Base-by-base conservation (phyloP, 805 yeast genomes). In the Clavispora fructus region DNA sequence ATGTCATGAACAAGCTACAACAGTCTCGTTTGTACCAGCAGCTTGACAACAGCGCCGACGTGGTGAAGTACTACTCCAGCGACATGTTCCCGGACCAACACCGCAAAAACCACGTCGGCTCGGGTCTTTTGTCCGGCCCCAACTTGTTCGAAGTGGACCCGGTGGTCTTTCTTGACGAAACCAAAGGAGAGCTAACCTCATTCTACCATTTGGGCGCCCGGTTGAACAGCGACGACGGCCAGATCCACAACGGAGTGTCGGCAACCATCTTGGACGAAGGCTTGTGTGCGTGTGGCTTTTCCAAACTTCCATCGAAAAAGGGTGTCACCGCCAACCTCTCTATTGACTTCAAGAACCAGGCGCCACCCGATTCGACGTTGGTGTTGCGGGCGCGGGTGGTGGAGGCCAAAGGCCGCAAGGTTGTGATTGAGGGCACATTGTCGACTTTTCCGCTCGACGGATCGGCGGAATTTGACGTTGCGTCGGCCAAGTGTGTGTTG, bases 281-380 rank as follows among this genome's bases (percentile, higher is more conserved):
- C 0, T 67, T 92, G 27, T 88, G 96, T 57, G 74, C 81, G 39
- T 86, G 95, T 58, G 98, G 97, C 13, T 92, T 90, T 61, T 81
- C 88, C 3, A 68, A 76, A 26, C 69, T 92, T 11, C 98, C 98
- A 1, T 80, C 82, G 47, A 77, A 81, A 46, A 74, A 85, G 42
- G 99, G 98, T 12, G 96, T 94, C 23, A 92, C 99, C 0, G 99
- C 96, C 0, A 76, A 74, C 42, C 69, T 92, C 38, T 65, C 76
- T 2, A 71, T 92, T 8, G 73, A 85, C 43, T 92, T 88, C 63
- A 74, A 75, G 37, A 75, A 74, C 51, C 85, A 83, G 35, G 80
- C 81, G 0, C 74, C 73, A 2, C 84, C 90, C 0, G 78, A 80
- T 48, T 71, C 83, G 19, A 79, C 83, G 9, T 78, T 90, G 2